phyloP scores from a whole-genome alignment of 768 basidiomycete genomes.

The Podaxis pistillaris region DNA sequence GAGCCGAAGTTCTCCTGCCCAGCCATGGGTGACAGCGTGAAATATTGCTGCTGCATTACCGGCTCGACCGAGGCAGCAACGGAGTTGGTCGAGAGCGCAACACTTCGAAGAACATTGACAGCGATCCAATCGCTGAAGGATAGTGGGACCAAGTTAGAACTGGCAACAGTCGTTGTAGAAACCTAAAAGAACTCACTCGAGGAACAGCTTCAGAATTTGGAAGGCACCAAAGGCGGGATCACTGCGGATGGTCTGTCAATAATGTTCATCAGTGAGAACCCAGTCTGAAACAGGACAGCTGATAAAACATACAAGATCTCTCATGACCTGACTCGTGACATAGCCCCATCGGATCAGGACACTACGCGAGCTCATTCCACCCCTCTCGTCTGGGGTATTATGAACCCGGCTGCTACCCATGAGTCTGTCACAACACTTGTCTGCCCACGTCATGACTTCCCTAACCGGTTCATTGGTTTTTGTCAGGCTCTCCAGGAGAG shows the following conservation, averaged over 20 bases:
- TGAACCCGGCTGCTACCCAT: conserved; percentile 67
- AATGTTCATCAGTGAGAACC: conserved; percentile 11
- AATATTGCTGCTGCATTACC: conserved; percentile 88
- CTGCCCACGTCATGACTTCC: conserved; percentile 89
- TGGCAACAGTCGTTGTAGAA: conserved; percentile 3
- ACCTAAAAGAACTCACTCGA: conserved; percentile 59
- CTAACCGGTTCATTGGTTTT: conserved; percentile 80
- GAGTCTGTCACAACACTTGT: conserved; percentile 82
- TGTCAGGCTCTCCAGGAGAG: conserved; percentile 66
- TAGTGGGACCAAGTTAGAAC: conserved; percentile 13
- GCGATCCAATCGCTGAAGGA: conserved; percentile 82
- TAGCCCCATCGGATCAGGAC: conserved; percentile 90
- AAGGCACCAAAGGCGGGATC: conserved; percentile 92
- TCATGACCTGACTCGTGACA: conserved; percentile 91
- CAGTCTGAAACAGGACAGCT: conserved; percentile 7
- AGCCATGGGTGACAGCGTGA: conserved; percentile 84
- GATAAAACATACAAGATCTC: conserved; percentile 67
- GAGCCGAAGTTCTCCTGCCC: conserved; percentile 77
- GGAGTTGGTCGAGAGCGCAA: conserved; percentile 87
- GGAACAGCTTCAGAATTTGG: conserved; percentile 87
- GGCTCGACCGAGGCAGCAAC: conserved; percentile 91
- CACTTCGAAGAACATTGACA: conserved; percentile 81
- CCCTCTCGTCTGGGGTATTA: conserved; percentile 64
- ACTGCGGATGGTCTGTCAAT: conserved; percentile 77
- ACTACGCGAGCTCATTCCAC: conserved; percentile 83